Conservation (phyloP, 2,329 filamentous ascomycete genomes). For the Penicillium verrucosum region DNA sequence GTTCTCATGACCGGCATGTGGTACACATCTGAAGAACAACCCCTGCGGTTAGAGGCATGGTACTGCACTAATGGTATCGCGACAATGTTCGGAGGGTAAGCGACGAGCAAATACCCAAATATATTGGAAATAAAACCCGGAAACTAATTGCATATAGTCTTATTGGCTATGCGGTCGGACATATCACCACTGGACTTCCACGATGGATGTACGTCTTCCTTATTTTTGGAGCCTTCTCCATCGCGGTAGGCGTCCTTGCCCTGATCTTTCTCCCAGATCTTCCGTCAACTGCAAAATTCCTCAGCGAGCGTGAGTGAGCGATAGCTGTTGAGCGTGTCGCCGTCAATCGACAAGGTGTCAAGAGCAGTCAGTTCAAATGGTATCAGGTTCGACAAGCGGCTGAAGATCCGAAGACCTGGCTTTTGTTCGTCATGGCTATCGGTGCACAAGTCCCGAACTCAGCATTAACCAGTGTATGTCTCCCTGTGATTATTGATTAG, state of each 20-base stretch:
- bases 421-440: slow-evolving; percentile 53
- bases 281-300: slow-evolving; percentile 45
- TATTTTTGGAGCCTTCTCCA: slow-evolving; percentile 48
- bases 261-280: slow-evolving; percentile 44
- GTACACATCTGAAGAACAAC: slow-evolving; percentile 50
- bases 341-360: slow-evolving; percentile 53
- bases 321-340: slow-evolving; percentile 55
- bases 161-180: slow-evolving; percentile 58
- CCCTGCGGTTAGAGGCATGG: slow-evolving; percentile 53
- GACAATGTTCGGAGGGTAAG: slow-evolving; percentile 57
- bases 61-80: slow-evolving; percentile 60
- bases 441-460: slow-evolving; percentile 57
- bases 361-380: slow-evolving; percentile 50
- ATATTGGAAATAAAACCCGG: background rate
- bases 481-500: background rate
- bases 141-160: slow-evolving; percentile 27
- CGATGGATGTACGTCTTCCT: slow-evolving; percentile 59
- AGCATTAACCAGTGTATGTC: slow-evolving; percentile 48
- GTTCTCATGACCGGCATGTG: slow-evolving; percentile 53
- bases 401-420: slow-evolving; percentile 58
- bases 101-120: background rate
- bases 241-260: slow-evolving; percentile 37
- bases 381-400: slow-evolving; percentile 49
- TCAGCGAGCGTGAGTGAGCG: slow-evolving; percentile 50
- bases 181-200: slow-evolving; percentile 52